Evolutionary conservation across 2,329 filamentous ascomycete species (phyloP), one percentile per base, ranked within the genome.

Genomic region (Cercospora canescens): DNA sequence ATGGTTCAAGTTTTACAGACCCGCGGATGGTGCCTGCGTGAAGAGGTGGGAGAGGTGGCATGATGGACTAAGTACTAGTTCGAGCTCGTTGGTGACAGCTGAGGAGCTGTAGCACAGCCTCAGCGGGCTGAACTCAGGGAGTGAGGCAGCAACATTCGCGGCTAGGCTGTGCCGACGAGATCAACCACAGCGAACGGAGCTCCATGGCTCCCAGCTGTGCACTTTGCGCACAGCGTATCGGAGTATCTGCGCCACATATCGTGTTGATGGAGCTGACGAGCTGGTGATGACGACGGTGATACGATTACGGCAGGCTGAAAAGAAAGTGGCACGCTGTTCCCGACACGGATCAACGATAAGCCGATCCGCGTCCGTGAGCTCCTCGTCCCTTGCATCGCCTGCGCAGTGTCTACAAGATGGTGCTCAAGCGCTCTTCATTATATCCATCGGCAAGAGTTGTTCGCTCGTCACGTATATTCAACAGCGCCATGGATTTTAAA

Each of bases 41-140:
- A 56, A 35, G 30, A 61, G 30, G 30, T 37, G 32, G 39, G 18
- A 34, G 59, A 37, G 32, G 45, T 61, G 41, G 41, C 28, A 50
- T 21, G 41, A 45, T 35, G 39, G 28, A 12, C n/a, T 37, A 56
- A 56, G 58, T 57, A 57, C 50, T 58, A 56, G 52, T 56, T n/a
- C 8, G 30, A 56, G 52, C n/a, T 56, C 52, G 52, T 32, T 28
- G 16, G 32, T n/a, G 26, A 18, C 21, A 63, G 62, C 64, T 63
- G 55, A 67, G 57, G 6, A 52, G 50, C 55, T 59, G 52, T 52
- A 66, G 60, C 68, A 70, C 66, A 66, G 68, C 68, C 68, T 60
- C 68, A 63, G 37, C 69, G 28, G 59, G 85, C 72, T 82, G 86
- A 41, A 81, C 87, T 72, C 90, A 94, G 62, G 88, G 92, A 52